Conservation (phyloP, 208 protist species). For the Trichomonas gallinae region DNA sequence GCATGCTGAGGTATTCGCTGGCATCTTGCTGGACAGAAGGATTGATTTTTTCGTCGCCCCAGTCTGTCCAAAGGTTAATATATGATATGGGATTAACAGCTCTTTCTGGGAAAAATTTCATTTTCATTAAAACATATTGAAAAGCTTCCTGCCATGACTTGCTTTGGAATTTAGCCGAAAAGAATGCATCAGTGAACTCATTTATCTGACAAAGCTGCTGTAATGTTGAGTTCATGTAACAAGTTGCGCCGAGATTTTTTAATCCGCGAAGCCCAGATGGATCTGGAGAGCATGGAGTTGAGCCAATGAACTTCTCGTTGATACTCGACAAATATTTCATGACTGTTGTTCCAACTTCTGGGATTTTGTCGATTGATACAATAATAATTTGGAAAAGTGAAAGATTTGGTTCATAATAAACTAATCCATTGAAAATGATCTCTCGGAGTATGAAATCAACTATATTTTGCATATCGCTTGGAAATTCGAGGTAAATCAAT, state of each 20-base stretch:
- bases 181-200: background rate
- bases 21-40: background rate
- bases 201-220: background rate
- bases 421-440: background rate
- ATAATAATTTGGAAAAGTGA: background rate
- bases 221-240: background rate
- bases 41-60: background rate
- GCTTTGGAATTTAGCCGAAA: background rate
- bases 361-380: background rate
- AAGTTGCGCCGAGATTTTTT: background rate
- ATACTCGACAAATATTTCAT: background rate
- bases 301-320: background rate
- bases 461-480: background rate
- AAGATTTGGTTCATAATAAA: background rate
- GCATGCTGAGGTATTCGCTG: background rate
- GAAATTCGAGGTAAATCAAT: background rate
- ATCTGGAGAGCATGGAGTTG: background rate
- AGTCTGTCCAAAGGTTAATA: background rate
- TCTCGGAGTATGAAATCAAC: background rate
- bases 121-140: background rate
- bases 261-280: background rate
- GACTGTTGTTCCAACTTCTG: background rate
- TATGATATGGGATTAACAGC: background rate
- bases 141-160: background rate
- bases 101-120: background rate